A percentile compares a stretch with the other conserved stretches of the same genome.
Evolutionary conservation across 148 eudicot species (phyloP).

Genomic region (Heliosperma pusillum): DNA sequence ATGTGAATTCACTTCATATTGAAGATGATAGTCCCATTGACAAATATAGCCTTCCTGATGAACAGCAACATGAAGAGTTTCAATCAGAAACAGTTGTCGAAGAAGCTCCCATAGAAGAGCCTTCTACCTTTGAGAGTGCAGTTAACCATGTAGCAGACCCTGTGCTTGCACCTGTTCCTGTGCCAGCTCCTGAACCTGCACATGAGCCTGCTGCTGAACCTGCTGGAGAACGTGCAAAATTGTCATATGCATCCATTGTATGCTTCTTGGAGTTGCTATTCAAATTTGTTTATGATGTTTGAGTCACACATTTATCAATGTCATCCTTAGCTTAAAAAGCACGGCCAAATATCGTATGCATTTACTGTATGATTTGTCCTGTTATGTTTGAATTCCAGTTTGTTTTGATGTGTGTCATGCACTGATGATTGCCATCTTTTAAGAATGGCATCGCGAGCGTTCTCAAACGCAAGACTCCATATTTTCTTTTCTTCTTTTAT

Average conservation of each 20-base stretch:
- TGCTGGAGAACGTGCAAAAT: constrained; percentile 46
- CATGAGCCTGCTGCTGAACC: constrained; percentile 14
- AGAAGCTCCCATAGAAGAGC: constrained; percentile 52
- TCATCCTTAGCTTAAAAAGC: neutral
- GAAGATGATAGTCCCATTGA: constrained; percentile 59
- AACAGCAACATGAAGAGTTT: constrained; percentile 48
- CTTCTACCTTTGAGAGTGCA: constrained; percentile 30
- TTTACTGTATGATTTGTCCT: neutral
- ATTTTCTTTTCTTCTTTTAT: neutral
- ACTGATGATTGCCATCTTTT: neutral
- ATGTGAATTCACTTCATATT: constrained; percentile 54
- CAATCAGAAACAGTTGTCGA: constrained; percentile 43
- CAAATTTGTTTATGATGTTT: neutral
- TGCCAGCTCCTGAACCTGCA: constrained; percentile 36
- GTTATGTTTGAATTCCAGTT: neutral
- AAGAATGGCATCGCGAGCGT: neutral
- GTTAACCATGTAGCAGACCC: constrained; percentile 47
- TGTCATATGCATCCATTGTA: constrained; percentile 91
- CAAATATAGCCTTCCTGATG: constrained; percentile 54
- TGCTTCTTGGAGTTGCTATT: constrained; percentile 17
- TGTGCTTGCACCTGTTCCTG: constrained; percentile 21
- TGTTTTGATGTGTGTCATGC: neutral
- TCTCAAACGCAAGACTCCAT: neutral
- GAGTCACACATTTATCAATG: neutral
- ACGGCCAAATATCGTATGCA: neutral